These are phyloP conservation scores for Aegle marmelos DNA, from an alignment of 345 rosid species.

Conservation along the genomic window DNA sequence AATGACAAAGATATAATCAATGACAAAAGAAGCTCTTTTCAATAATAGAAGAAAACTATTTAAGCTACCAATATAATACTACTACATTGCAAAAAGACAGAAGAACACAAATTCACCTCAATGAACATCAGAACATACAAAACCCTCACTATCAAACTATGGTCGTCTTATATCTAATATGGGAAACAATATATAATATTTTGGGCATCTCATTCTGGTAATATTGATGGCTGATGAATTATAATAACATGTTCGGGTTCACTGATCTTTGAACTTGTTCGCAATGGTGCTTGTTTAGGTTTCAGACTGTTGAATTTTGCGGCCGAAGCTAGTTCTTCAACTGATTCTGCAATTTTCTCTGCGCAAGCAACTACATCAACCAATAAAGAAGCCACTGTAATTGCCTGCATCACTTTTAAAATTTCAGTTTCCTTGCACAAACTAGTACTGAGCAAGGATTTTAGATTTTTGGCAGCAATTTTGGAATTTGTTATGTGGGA, in stretches of 20 bases:
- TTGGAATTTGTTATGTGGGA: conserved; percentile 27
- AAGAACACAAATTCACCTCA: neutral
- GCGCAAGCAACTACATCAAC: conserved; percentile 26
- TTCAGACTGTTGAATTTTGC: conserved; percentile 24
- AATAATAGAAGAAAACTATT: neutral
- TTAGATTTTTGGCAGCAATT: conserved; percentile 18
- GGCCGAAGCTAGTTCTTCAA: conserved; percentile 26
- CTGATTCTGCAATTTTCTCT: conserved; percentile 29
- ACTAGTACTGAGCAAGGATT: conserved; percentile 12
- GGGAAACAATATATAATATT: too few relatives aligned
- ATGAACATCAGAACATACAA: neutral
- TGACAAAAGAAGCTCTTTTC: neutral
- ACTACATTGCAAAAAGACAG: neutral
- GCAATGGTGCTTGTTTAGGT: neutral
- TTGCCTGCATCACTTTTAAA: conserved; percentile 18
- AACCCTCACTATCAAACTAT: neutral
- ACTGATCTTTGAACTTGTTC: neutral
- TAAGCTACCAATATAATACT: neutral
- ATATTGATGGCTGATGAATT: neutral
- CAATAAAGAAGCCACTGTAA: conserved; percentile 27
- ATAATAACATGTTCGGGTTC: conserved; percentile 7
- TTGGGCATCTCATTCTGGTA: neutral
- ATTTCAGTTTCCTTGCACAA: conserved; percentile 19
- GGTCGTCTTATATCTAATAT: too few relatives aligned
- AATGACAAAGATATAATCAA: neutral